Percentiles rank a stretch among this genome's conserved stretches.
Conservation (phyloP, 2,329 filamentous ascomycete species). For the Fusarium stilboides region DNA sequence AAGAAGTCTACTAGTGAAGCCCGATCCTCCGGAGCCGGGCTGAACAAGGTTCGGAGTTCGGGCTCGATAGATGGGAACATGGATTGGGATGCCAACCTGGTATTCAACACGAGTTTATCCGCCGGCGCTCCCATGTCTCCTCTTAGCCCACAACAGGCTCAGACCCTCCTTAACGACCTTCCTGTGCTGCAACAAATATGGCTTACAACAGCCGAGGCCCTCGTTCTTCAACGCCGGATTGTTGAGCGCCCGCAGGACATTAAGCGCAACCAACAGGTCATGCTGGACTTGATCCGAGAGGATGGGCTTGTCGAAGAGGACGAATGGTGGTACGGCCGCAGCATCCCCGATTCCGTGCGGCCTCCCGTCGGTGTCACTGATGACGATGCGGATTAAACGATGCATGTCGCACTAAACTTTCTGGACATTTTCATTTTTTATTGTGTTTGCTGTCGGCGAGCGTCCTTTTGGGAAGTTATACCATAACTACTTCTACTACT, state of each 20-base stretch:
- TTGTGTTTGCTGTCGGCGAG: constrained; percentile 34
- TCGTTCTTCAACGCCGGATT: constrained; percentile 72
- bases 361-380: constrained; percentile 66
- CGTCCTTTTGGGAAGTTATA: constrained; percentile 32
- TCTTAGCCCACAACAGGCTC: constrained; percentile 66
- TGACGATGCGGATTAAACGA: constrained; percentile 62
- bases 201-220: constrained; percentile 73
- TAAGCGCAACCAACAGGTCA: constrained; percentile 73
- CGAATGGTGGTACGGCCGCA: constrained; percentile 73
- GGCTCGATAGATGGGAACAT: constrained; percentile 53
- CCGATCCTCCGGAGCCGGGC: constrained; percentile 47
- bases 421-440: constrained; percentile 31
- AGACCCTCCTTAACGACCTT: constrained; percentile 67
- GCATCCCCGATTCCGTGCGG: constrained; percentile 68
- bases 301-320: constrained; percentile 72
- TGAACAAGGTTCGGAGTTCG: constrained; percentile 48
- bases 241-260: constrained; percentile 73
- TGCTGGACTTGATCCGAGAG: constrained; percentile 75
- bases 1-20: constrained; percentile 67
- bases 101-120: constrained; percentile 73
- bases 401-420: constrained; percentile 25
- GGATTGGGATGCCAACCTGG: constrained; percentile 57
- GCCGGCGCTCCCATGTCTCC: constrained; percentile 75
- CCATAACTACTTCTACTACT: constrained; percentile 28
- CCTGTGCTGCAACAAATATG: constrained; percentile 73